Percentiles rank a stretch among this genome's conserved stretches.
Conservation (phyloP, 2,329 filamentous ascomycete species). For the Colletotrichum filicis region DNA sequence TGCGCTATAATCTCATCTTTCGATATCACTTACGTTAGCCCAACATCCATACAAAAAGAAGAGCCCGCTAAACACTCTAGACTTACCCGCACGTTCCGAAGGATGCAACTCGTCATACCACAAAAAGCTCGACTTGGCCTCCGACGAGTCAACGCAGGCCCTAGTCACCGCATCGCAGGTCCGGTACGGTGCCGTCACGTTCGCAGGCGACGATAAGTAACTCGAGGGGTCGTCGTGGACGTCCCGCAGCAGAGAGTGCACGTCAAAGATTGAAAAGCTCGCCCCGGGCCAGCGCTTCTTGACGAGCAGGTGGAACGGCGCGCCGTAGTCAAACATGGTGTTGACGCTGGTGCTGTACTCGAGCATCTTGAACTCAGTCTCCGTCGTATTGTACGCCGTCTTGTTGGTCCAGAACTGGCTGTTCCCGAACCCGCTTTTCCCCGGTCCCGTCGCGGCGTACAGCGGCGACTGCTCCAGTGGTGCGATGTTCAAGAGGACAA, state of each 20-base stretch:
- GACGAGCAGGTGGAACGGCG: conserved; percentile 56
- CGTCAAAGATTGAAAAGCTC: conserved; percentile 74
- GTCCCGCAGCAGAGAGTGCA: conserved; percentile 72
- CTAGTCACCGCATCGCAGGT: conserved; percentile 55
- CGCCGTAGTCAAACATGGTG: conserved; percentile 59
- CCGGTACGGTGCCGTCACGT: conserved; percentile 69
- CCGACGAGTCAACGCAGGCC: conserved; percentile 50
- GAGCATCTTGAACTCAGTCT: conserved; percentile 55
- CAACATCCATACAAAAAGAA: neutral
- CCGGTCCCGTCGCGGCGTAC: conserved; percentile 64
- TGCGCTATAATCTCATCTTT: conserved; percentile 51
- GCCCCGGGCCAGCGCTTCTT: conserved; percentile 65
- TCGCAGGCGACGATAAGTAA: conserved; percentile 73
- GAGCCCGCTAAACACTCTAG: conserved; percentile 34
- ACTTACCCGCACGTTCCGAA: conserved; percentile 69
- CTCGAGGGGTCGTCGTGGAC: conserved; percentile 69
- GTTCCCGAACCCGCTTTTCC: conserved; percentile 48
- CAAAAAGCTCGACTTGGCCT: conserved; percentile 69
- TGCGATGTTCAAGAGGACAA: conserved; percentile 76
- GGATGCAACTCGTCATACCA: conserved; percentile 83
- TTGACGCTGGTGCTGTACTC: conserved; percentile 62
- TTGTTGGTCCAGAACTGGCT: conserved; percentile 60
- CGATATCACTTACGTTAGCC: conserved; percentile 22
- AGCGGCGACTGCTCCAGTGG: conserved; percentile 76
- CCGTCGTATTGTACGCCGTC: conserved; percentile 57